Conservation (phyloP, 768 basidiomycete genomes). For the Amanita rubescens region DNA sequence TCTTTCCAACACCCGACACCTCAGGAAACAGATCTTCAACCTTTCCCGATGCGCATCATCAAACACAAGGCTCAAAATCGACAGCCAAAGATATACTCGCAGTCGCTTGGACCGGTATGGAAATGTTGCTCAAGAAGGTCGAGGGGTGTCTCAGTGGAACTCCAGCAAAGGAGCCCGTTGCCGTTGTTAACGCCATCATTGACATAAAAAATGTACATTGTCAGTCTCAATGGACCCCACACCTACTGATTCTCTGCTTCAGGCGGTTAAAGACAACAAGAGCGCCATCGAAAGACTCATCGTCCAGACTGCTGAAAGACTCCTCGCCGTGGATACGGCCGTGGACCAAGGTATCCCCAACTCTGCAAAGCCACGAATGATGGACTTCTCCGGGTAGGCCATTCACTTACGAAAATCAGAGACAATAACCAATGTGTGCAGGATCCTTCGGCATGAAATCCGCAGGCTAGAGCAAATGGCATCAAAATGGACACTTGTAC, state of each 20-base stretch:
- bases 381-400: background rate
- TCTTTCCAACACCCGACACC: too few relatives aligned
- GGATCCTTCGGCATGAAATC: background rate
- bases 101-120: background rate
- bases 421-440: background rate
- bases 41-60: too few relatives aligned
- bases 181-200: constrained; percentile 8
- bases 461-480: background rate
- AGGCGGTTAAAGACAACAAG: background rate
- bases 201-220: constrained; percentile 9
- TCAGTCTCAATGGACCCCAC: background rate
- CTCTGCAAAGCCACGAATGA: background rate
- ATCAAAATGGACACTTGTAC: background rate
- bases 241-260: background rate
- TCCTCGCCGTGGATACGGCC: background rate
- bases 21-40: too few relatives aligned
- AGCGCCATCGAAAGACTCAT: background rate
- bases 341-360: background rate
- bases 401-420: background rate
- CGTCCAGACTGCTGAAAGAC: background rate
- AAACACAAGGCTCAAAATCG: background rate
- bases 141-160: constrained; percentile 10
- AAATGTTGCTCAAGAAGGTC: constrained; percentile 8
- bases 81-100: background rate
- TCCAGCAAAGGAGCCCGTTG: constrained; percentile 9